Conservation (phyloP, 305 asterid species). For the Galium porrigens region DNA sequence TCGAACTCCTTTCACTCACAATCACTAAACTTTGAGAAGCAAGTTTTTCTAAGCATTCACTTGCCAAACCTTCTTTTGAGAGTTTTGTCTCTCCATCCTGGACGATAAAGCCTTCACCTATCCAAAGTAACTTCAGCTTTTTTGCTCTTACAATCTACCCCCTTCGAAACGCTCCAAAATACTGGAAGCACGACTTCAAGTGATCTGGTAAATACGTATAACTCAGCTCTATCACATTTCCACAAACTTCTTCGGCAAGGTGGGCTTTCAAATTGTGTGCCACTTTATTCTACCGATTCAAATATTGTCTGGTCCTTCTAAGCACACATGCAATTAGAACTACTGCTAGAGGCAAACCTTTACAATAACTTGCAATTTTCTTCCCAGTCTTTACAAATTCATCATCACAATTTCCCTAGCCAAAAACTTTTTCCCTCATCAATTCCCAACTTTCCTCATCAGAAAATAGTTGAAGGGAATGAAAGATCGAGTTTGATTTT, state of each 20-base stretch:
- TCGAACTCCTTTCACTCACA: neutral
- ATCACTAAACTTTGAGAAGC: neutral
- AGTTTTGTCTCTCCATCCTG: neutral
- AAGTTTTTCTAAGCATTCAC: constrained; percentile 5
- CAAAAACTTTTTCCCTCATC: too few relatives aligned
- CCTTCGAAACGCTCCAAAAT: constrained; percentile 8
- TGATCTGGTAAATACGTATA: constrained; percentile 9
- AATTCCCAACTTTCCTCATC: too few relatives aligned
- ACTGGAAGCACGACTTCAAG: constrained; percentile 12
- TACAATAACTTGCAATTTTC: too few relatives aligned
- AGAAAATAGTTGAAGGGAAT: too few relatives aligned
- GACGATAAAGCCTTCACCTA: constrained; percentile 14
- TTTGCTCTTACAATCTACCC: neutral
- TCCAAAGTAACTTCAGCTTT: constrained; percentile 7
- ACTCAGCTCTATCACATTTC: constrained; percentile 1
- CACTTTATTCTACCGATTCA: neutral
- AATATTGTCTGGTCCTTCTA: neutral
- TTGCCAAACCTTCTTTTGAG: constrained; percentile 7
- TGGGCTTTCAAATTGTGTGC: neutral
- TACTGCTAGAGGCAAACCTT: neutral
- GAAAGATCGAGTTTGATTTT: too few relatives aligned
- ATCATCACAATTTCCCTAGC: too few relatives aligned
- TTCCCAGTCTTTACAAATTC: too few relatives aligned
- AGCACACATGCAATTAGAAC: constrained; percentile 3
- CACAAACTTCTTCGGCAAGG: neutral